Conservation (phyloP, 108 stramenopile genomes). For the Bacterosira constricta region DNA sequence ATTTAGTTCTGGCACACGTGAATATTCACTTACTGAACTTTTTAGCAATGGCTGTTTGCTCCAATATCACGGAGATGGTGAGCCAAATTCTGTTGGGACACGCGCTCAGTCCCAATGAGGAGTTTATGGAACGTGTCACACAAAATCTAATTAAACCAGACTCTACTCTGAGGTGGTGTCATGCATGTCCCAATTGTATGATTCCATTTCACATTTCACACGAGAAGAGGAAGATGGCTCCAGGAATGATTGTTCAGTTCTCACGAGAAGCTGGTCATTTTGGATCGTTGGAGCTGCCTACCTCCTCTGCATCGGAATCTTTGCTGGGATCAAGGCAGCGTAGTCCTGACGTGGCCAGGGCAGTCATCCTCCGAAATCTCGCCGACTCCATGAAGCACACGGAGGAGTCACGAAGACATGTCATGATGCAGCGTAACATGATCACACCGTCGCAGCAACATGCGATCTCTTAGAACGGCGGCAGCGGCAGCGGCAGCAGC, state of each 20-base stretch:
- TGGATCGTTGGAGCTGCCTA: background rate
- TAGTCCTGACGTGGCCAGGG: background rate
- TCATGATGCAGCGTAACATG: too few relatives aligned
- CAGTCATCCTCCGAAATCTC: too few relatives aligned
- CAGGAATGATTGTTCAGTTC: constrained; percentile 23
- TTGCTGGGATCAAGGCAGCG: background rate
- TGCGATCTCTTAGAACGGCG: too few relatives aligned
- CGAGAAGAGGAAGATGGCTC: constrained; percentile 24
- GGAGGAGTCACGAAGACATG: too few relatives aligned
- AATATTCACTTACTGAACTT: too few relatives aligned
- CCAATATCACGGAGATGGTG: constrained; percentile 39
- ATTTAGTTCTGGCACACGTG: too few relatives aligned
- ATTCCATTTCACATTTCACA: constrained; percentile 38
- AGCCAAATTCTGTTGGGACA: constrained; percentile 26
- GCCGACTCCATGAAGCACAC: too few relatives aligned
- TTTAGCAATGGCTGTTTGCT: constrained; percentile 6
- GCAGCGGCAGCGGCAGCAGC: too few relatives aligned
- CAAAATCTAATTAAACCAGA: background rate
- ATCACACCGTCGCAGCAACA: too few relatives aligned
- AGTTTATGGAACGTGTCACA: background rate
- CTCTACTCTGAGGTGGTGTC: constrained; percentile 9
- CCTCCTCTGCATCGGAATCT: background rate
- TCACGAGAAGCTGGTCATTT: background rate
- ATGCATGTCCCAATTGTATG: constrained; percentile 18
- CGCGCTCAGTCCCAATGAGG: constrained; percentile 21